A percentile compares a stretch with the other conserved stretches of the same genome.
These are phyloP conservation scores for Pelargonium nanum DNA, from an alignment of 345 rosid species.

Conservation along the genomic window DNA sequence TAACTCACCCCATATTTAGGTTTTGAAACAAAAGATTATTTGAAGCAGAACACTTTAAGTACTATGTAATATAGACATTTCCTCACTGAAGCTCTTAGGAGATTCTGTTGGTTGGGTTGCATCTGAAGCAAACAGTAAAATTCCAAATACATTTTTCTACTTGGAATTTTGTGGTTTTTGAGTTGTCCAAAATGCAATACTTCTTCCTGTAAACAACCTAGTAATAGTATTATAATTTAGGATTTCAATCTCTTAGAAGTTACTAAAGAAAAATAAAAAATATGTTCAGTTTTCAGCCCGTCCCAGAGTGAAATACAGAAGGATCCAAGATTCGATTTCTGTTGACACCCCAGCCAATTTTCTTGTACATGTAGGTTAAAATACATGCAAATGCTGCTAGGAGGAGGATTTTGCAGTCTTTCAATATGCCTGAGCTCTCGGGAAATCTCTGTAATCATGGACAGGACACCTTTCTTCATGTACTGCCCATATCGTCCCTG, in stretches of 20 bases:
- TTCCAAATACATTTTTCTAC: not conserved
- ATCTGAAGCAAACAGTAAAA: not conserved
- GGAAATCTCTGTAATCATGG: constrained; percentile 48
- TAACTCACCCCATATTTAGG: not conserved
- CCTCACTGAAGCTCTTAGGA: not conserved
- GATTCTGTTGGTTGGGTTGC: not conserved
- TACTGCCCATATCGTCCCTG: constrained; percentile 59
- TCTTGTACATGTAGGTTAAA: constrained; percentile 31
- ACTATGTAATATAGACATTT: not conserved
- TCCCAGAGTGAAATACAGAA: not conserved
- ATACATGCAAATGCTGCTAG: constrained; percentile 56
- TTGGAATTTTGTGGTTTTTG: not conserved
- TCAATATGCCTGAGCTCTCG: constrained; percentile 58
- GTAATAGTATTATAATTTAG: not conserved
- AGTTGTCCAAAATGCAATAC: not conserved
- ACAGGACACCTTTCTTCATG: constrained; percentile 56
- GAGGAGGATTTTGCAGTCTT: constrained; percentile 50
- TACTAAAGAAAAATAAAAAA: not conserved
- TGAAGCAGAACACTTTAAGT: not conserved
- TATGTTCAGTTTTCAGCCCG: not conserved
- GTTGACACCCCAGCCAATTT: not conserved
- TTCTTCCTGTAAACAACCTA: not conserved
- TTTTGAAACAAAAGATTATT: not conserved
- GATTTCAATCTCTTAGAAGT: not conserved
- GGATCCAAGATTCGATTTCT: not conserved